These are phyloP conservation scores for Metschnikowia colocasiae DNA, from an alignment of 805 yeast species.

Conservation along the genomic window DNA sequence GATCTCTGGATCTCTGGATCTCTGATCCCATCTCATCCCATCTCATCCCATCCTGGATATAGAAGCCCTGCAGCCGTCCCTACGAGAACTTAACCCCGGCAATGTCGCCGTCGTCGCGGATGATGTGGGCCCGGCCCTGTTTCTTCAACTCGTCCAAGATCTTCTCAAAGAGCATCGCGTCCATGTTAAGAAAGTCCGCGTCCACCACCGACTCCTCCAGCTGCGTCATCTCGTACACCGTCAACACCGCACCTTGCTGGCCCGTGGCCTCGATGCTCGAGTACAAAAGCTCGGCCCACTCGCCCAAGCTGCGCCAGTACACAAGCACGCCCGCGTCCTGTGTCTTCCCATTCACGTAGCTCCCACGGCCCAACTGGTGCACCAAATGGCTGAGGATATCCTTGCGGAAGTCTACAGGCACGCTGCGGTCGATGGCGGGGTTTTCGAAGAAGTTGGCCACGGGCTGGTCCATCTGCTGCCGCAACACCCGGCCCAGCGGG, in stretches of 20 bases:
- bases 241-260: slow-evolving; percentile 70
- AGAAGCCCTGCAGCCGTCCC: too few species aligned
- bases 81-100: slow-evolving; percentile 82
- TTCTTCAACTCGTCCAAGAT: slow-evolving; percentile 58
- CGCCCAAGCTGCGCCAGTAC: slow-evolving; percentile 56
- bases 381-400: slow-evolving; percentile 60
- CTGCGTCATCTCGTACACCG: slow-evolving; percentile 73
- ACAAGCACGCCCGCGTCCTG: slow-evolving; percentile 64
- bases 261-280: slow-evolving; percentile 61
- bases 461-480: slow-evolving; percentile 22
- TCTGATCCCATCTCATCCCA: too few species aligned
- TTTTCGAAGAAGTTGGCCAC: slow-evolving; percentile 46
- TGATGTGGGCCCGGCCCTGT: slow-evolving; percentile 69
- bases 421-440: slow-evolving; percentile 46
- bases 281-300: slow-evolving; percentile 36
- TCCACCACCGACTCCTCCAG: slow-evolving; percentile 47
- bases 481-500: slow-evolving; percentile 27
- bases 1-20: too few species aligned
- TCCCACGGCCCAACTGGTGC: slow-evolving; percentile 48
- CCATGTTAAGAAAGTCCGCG: slow-evolving; percentile 63
- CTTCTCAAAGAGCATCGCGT: slow-evolving; percentile 48
- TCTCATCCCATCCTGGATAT: too few species aligned
- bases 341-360: slow-evolving; percentile 46
- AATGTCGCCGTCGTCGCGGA: slow-evolving; percentile 57
- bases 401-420: slow-evolving; percentile 51